Evolutionary conservation across 495 filamentous ascomycete genomes (phyloP).

Genomic region (Trichoderma erinaceum): DNA sequence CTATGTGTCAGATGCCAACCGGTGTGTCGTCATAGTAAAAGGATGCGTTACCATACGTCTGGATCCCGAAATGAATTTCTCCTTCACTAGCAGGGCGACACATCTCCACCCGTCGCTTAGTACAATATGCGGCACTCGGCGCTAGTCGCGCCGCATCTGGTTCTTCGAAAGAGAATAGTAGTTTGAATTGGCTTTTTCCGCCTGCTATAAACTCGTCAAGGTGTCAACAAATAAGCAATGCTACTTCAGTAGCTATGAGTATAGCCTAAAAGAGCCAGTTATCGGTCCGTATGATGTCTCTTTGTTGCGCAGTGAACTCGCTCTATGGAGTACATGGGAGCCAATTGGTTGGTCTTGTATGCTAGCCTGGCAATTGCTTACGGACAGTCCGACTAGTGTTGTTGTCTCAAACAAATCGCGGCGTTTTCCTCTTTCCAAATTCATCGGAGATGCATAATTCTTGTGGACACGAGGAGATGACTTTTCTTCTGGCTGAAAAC

Average conservation of each 20-base stretch:
- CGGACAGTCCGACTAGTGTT: background rate
- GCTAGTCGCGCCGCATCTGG: background rate
- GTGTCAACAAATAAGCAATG: no score
- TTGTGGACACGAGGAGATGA: background rate
- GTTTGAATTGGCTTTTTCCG: background rate
- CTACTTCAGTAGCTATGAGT: no score
- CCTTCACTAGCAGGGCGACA: slow-evolving; percentile 1
- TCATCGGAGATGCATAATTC: background rate
- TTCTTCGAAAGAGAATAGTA: background rate
- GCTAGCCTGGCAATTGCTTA: background rate
- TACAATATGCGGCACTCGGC: background rate
- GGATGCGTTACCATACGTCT: background rate
- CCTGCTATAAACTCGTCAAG: background rate
- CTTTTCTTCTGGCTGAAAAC: background rate
- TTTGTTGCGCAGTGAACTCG: background rate
- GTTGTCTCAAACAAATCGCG: background rate
- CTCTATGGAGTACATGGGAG: background rate
- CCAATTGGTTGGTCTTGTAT: background rate
- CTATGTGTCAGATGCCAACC: background rate
- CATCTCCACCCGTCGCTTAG: background rate
- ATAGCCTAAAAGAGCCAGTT: no score
- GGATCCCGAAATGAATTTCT: background rate
- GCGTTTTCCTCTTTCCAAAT: background rate
- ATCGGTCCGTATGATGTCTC: no score
- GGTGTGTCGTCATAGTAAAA: background rate